A percentile compares a stretch with the other conserved stretches of the same genome.
Conservation (phyloP, 176 grass and related monocot species). For the Rhynchospora breviuscula region DNA sequence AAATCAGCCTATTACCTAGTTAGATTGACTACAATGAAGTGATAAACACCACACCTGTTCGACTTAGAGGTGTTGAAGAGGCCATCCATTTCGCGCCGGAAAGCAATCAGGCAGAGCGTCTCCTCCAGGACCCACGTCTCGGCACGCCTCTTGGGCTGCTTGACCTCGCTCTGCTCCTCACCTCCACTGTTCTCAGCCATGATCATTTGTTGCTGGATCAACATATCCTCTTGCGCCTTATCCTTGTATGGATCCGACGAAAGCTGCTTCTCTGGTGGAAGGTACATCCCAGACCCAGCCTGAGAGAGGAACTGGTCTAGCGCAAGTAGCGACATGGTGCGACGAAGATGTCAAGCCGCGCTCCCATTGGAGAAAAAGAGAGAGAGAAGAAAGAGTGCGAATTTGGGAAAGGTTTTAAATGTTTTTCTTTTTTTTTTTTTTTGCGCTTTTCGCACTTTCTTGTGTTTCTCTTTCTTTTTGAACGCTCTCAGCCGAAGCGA, state of each 20-base stretch:
- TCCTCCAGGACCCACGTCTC: slow-evolving; percentile 97
- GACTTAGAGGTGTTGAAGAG: slow-evolving; percentile 98
- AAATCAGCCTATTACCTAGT: neutral
- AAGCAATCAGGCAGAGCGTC: slow-evolving; percentile 69
- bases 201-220: slow-evolving; percentile 56
- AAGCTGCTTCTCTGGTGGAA: slow-evolving; percentile 34
- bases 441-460: neutral
- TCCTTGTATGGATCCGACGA: slow-evolving; percentile 6
- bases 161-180: slow-evolving; percentile 40
- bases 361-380: slow-evolving; percentile 2
- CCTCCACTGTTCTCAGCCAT: slow-evolving; percentile 60
- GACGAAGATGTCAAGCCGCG: neutral
- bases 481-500: neutral
- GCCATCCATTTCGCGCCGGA: slow-evolving; percentile 71
- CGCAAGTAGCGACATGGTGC: slow-evolving; percentile 36
- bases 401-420: neutral
- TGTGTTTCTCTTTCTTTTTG: neutral
- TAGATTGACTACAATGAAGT: neutral
- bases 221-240: slow-evolving; percentile 35
- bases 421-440: neutral
- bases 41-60: slow-evolving; percentile 43
- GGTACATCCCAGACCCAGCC: slow-evolving; percentile 41
- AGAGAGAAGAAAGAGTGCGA: neutral
- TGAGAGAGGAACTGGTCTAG: slow-evolving; percentile 35
- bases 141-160: slow-evolving; percentile 79